Conservation (phyloP, 2,329 filamentous ascomycete genomes). For the Hypomyces perniciosus region DNA sequence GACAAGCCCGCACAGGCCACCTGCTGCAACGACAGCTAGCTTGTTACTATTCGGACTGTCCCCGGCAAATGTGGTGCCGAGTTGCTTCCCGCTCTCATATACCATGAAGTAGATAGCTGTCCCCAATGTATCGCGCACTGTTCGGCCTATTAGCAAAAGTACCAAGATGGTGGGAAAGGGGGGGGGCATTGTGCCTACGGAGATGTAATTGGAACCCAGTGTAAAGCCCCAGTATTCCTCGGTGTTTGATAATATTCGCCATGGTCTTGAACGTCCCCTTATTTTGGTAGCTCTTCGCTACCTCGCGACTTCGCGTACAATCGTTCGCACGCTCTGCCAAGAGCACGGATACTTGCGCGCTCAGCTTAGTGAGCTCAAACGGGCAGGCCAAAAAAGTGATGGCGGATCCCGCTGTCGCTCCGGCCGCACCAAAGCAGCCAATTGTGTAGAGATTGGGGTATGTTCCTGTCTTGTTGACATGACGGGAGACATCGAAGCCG, state of each 20-base stretch:
- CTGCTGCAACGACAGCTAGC: constrained; percentile 70
- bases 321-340: constrained; percentile 47
- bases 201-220: constrained; percentile 75
- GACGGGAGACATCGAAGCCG: constrained; percentile 62
- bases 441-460: constrained; percentile 69
- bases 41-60: constrained; percentile 71
- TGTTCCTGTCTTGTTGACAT: constrained; percentile 64
- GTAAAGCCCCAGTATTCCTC: constrained; percentile 68
- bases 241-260: constrained; percentile 68
- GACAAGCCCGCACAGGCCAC: constrained; percentile 74
- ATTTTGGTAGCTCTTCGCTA: constrained; percentile 66
- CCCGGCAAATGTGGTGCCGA: constrained; percentile 67
- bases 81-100: constrained; percentile 80
- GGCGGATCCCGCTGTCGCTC: constrained; percentile 70
- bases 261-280: constrained; percentile 73
- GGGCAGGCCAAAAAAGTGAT: constrained; percentile 80
- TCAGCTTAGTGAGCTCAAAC: constrained; percentile 85
- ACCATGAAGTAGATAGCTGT: constrained; percentile 85
- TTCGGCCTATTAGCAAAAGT: constrained; percentile 12
- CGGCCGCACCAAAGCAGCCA: constrained; percentile 69
- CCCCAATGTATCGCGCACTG: constrained; percentile 76
- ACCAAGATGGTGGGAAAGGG: neutral
- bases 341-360: constrained; percentile 76
- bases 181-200: constrained; percentile 51
- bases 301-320: constrained; percentile 45